Evolutionary conservation across 371 early-diverging fungal species (phyloP).

Genomic region (Conidiobolus incongruus): DNA sequence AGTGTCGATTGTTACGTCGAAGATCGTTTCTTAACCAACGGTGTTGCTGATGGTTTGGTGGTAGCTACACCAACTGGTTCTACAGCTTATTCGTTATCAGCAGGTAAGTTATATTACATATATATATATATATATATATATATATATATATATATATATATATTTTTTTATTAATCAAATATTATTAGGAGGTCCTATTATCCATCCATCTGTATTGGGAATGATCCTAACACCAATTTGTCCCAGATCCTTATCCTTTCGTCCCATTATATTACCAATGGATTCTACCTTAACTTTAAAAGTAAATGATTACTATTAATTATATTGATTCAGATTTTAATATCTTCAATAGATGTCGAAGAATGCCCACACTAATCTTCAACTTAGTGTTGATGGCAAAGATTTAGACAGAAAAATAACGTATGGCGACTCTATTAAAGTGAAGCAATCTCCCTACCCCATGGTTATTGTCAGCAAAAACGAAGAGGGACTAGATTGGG

Average conservation of each 20-base stretch:
- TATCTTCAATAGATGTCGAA: no score
- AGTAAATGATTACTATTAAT: slow-evolving; percentile 13
- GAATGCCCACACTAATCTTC: no score
- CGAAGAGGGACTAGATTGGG: no score
- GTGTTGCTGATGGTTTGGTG: slow-evolving; percentile 52
- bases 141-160: no score
- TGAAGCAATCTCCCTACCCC: no score
- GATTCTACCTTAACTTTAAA: slow-evolving; percentile 31
- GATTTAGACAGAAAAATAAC: no score
- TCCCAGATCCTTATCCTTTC: slow-evolving; percentile 80
- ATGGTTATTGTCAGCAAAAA: no score
- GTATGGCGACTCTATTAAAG: no score
- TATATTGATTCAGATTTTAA: no score
- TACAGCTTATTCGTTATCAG: slow-evolving; percentile 82
- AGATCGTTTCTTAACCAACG: slow-evolving; percentile 57
- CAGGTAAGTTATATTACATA: slow-evolving; percentile 16
- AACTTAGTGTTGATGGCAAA: no score
- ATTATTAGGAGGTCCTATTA: slow-evolving; percentile 54
- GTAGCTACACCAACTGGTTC: slow-evolving; percentile 88
- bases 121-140: neutral
- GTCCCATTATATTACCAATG: slow-evolving; percentile 74
- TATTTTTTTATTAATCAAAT: neutral
- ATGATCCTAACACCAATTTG: slow-evolving; percentile 86
- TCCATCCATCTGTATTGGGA: slow-evolving; percentile 79
- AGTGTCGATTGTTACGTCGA: slow-evolving; percentile 56